A percentile compares a stretch with the other conserved stretches of the same genome.
Evolutionary conservation across 2,329 filamentous ascomycete genomes (phyloP).

Genomic region (Xylariaceae sp.): DNA sequence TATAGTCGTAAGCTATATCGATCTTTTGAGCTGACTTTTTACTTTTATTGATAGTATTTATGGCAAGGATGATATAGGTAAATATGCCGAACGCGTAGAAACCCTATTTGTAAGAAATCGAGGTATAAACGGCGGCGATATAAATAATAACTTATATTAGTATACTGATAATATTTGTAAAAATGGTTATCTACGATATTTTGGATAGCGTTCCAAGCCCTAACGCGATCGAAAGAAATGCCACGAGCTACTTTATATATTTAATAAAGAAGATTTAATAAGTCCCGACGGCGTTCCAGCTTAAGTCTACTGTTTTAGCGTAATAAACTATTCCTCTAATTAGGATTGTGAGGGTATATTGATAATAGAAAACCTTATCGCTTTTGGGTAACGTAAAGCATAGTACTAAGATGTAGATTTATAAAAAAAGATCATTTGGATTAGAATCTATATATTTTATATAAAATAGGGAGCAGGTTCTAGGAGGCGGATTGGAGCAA

Average conservation of each 20-base stretch:
- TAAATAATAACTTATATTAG: conserved; percentile 48
- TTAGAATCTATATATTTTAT: neutral
- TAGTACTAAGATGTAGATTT: conserved; percentile 34
- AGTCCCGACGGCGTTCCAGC: conserved; percentile 30
- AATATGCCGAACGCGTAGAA: conserved; percentile 48
- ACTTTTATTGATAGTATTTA: conserved; percentile 38
- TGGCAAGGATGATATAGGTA: conserved; percentile 41
- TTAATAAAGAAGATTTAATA: conserved; percentile 50
- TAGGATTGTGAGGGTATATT: conserved; percentile 43
- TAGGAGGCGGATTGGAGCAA: neutral
- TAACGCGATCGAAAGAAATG: conserved; percentile 41
- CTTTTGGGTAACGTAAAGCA: conserved; percentile 38
- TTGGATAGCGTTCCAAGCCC: conserved; percentile 45
- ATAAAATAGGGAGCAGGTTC: neutral
- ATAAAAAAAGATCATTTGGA: neutral
- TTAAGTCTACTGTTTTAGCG: conserved; percentile 46
- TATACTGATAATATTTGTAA: conserved; percentile 43
- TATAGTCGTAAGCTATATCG: conserved; percentile 40
- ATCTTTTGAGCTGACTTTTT: conserved; percentile 35
- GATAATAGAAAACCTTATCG: conserved; percentile 51
- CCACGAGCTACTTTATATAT: conserved; percentile 46
- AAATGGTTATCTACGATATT: conserved; percentile 49
- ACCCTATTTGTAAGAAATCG: conserved; percentile 50
- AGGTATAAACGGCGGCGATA: conserved; percentile 42
- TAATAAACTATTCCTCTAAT: conserved; percentile 47